Evolutionary conservation across 371 early-diverging fungal genomes (phyloP).

Genomic region (Dinochytrium kinnereticum): DNA sequence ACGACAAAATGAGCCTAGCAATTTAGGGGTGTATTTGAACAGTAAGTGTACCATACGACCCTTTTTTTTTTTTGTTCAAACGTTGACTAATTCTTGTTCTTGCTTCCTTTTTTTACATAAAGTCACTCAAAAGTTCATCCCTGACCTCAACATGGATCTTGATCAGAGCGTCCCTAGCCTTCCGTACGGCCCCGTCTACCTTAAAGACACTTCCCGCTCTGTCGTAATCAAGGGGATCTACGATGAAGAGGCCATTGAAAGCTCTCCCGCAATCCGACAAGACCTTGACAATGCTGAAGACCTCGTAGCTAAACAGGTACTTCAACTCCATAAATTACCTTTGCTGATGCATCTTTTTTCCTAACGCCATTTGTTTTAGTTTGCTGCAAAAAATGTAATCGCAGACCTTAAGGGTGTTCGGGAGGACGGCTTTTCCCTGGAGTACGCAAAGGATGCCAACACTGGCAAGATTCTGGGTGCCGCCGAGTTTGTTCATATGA

Average conservation of each 20-base stretch:
- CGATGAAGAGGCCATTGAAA: not conserved
- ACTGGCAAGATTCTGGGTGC: constrained; percentile 25
- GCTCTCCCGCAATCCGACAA: not conserved
- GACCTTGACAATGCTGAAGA: constrained; percentile 13
- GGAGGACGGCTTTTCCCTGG: constrained; percentile 30
- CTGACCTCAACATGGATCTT: constrained; percentile 24
- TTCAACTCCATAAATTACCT: no score
- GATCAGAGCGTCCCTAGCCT: constrained; percentile 18
- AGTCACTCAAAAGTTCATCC: constrained; percentile 25
- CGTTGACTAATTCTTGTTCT: not conserved
- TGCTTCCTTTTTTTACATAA: not conserved
- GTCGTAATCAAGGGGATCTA: not conserved
- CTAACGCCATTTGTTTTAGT: constrained; percentile 8
- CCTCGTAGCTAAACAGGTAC: constrained; percentile 22
- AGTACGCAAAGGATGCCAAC: constrained; percentile 20
- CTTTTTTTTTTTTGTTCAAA: no score
- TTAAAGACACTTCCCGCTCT: not conserved
- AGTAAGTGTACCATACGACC: constrained; percentile 1
- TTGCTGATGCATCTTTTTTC: not conserved
- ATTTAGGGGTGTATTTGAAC: constrained; percentile 26
- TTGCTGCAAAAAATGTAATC: constrained; percentile 29
- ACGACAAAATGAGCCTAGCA: no score
- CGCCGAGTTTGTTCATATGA: constrained; percentile 34
- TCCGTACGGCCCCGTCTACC: not conserved
- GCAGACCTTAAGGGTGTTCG: constrained; percentile 26